Evolutionary conservation across 23 red algal genomes (phyloP).

Genomic region (Gracilaria gracilis): DNA sequence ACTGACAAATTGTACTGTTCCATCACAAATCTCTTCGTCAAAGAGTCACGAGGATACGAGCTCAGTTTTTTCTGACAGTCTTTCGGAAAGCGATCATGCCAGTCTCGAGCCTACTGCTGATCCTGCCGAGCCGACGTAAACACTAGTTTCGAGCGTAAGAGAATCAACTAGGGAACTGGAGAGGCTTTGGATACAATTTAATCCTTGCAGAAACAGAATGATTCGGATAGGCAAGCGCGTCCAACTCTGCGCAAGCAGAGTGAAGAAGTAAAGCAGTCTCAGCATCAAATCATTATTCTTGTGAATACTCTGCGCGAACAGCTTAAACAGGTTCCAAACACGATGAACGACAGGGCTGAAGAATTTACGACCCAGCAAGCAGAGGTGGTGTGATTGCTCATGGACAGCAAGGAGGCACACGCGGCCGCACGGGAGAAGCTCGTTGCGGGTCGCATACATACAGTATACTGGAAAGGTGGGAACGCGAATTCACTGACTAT

Average conservation of each 20-base stretch:
- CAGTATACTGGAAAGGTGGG: slow-evolving; percentile 55
- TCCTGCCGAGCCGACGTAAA: neutral
- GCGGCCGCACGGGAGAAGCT: slow-evolving; percentile 39
- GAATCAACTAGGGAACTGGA: slow-evolving; percentile 3
- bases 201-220: slow-evolving; percentile 49
- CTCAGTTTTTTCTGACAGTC: slow-evolving; percentile 47
- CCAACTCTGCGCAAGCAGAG: slow-evolving; percentile 45
- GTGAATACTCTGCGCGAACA: slow-evolving; percentile 36
- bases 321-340: slow-evolving; percentile 29
- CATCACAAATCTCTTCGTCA: slow-evolving; percentile 1
- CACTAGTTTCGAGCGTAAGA: neutral
- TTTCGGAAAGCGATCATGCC: slow-evolving; percentile 36
- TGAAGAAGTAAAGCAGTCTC: slow-evolving; percentile 15
- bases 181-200: slow-evolving; percentile 25
- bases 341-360: slow-evolving; percentile 53
- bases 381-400: slow-evolving; percentile 52
- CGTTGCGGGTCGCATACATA: slow-evolving; percentile 1
- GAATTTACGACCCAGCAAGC: slow-evolving; percentile 49
- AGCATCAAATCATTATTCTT: slow-evolving; percentile 27
- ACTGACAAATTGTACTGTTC: slow-evolving; percentile 9
- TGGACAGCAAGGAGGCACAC: slow-evolving; percentile 57
- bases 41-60: slow-evolving; percentile 44
- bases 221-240: slow-evolving; percentile 41
- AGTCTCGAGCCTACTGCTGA: neutral
- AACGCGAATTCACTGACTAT: slow-evolving; percentile 87